Base-by-base conservation (phyloP, 768 basidiomycete species). In the Hortiboletus campestris region DNA sequence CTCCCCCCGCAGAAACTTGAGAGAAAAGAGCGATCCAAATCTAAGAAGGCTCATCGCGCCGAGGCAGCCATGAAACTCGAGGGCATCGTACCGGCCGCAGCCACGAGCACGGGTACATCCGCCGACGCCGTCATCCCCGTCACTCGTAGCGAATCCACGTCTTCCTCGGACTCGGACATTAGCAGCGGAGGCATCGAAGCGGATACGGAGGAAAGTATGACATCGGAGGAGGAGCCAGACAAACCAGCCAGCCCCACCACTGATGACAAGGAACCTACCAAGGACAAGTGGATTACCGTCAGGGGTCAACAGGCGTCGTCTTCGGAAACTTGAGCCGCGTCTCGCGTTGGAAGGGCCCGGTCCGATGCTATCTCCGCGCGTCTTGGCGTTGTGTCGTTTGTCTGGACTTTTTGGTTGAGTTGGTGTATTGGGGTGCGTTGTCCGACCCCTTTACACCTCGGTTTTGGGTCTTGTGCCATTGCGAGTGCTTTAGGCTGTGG, bases 241-340 rank as follows among this genome's bases (percentile, higher is more conserved):
- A 81, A 80, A 63, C 61, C 66, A 19, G 68, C 65, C 42, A 51
- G 47, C 32, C 46, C 51, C 49, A 47, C 51, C 6, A 40, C 52
- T 7, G 57, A 65, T 25, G 31, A 38, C 51, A 68, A 66, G 52
- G 70, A 76, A 39, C 31, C 60, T 44, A 69, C 72, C 63, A 81
- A 80, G 67, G 88, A 91, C 65, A 89, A 87, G 67, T 91, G 89
- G 89, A 82, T 91, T 47, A 76, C 87, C 19, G 84, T 91, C 67
- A 87, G 89, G 70, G 78, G 78, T 22, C 74, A 82, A 56, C 58
- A 67, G 22, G 49, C 60, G 19, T 47, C 53, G 10, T 52, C 61
- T 32, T 46, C 20, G 32, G 67, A 63, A 0, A 53, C 53, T 0
- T 68, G 36, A 60, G 32, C 22, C 38, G 38, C 38, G 7, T 19